Evolutionary conservation across 2,329 filamentous ascomycete genomes (phyloP).

Genomic region (Corniculantispora saksenae): DNA sequence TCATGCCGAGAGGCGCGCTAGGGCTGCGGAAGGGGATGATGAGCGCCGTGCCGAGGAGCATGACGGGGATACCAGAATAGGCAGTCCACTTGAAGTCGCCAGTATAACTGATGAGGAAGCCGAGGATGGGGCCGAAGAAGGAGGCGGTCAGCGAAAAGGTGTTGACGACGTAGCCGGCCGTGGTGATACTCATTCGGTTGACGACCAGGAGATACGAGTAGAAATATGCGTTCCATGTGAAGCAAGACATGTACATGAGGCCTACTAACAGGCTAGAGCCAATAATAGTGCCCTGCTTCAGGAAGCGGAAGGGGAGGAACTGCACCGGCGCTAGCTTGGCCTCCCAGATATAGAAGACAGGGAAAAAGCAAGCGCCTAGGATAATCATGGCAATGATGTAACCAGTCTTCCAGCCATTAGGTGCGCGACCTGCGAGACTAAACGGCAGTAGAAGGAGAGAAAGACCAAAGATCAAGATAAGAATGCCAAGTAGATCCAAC

Average conservation of each 20-base stretch:
- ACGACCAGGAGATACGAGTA: slow-evolving; percentile 53
- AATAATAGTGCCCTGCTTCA: slow-evolving; percentile 50
- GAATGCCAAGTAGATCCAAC: slow-evolving; percentile 58
- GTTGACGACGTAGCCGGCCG: slow-evolving; percentile 46
- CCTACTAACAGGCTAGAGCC: slow-evolving; percentile 44
- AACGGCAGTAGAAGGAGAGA: slow-evolving; percentile 56
- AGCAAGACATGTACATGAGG: slow-evolving; percentile 43
- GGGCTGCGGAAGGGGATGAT: slow-evolving; percentile 45
- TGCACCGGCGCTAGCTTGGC: slow-evolving; percentile 55
- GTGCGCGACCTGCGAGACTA: slow-evolving; percentile 38
- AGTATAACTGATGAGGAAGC: slow-evolving; percentile 46
- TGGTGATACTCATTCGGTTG: slow-evolving; percentile 38
- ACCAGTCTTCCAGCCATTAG: slow-evolving; percentile 42
- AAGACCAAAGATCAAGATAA: slow-evolving; percentile 53
- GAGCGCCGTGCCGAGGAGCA: slow-evolving; percentile 44
- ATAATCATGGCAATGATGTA: slow-evolving; percentile 51
- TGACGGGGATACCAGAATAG: slow-evolving; percentile 40
- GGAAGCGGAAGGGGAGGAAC: slow-evolving; percentile 56
- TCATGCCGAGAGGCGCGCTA: slow-evolving; percentile 41
- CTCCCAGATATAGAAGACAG: slow-evolving; percentile 58
- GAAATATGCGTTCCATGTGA: slow-evolving; percentile 51
- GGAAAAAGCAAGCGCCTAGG: slow-evolving; percentile 50
- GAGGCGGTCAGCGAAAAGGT: slow-evolving; percentile 47
- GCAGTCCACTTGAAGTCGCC: slow-evolving; percentile 49
- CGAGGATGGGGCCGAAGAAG: slow-evolving; percentile 49